phyloP scores from a whole-genome alignment of 306 rosid genomes.

The Nissolia schottii region DNA sequence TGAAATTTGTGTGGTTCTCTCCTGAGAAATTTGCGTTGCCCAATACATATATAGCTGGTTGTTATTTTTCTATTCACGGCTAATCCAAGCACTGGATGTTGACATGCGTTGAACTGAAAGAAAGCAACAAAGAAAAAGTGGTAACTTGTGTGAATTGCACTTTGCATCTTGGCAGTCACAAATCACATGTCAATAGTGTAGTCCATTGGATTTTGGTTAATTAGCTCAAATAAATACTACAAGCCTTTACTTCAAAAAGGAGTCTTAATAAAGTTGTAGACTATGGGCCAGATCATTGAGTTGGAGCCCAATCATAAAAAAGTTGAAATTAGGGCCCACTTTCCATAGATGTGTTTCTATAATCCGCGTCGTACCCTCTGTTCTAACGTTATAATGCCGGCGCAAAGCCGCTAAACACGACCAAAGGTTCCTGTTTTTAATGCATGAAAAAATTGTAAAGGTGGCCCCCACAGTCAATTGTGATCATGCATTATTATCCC shows the following conservation, averaged over 20 bases:
- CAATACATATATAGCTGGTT: too few relatives aligned
- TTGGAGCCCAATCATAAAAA: background rate
- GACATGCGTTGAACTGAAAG: too few relatives aligned
- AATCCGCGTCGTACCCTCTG: background rate
- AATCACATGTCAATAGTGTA: background rate
- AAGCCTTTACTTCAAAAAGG: background rate
- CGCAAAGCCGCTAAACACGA: background rate
- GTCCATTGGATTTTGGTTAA: background rate
- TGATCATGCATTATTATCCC: background rate
- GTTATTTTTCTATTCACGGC: too few relatives aligned
- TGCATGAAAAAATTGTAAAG: background rate
- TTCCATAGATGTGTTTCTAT: background rate
- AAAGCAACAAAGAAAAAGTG: too few relatives aligned
- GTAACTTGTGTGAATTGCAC: background rate
- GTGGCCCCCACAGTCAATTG: conserved; percentile 14
- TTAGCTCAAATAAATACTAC: background rate
- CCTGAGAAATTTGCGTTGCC: too few relatives aligned
- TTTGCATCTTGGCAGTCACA: too few relatives aligned
- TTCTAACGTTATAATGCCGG: background rate
- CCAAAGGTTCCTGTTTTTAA: background rate
- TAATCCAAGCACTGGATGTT: too few relatives aligned
- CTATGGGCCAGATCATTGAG: background rate
- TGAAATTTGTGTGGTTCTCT: too few relatives aligned
- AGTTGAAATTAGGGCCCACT: background rate
- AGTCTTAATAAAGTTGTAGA: background rate